Percentiles rank a stretch among this genome's conserved stretches.
phyloP scores from a whole-genome alignment of 495 filamentous ascomycete genomes.

The Parathielavia hyrcaniae region DNA sequence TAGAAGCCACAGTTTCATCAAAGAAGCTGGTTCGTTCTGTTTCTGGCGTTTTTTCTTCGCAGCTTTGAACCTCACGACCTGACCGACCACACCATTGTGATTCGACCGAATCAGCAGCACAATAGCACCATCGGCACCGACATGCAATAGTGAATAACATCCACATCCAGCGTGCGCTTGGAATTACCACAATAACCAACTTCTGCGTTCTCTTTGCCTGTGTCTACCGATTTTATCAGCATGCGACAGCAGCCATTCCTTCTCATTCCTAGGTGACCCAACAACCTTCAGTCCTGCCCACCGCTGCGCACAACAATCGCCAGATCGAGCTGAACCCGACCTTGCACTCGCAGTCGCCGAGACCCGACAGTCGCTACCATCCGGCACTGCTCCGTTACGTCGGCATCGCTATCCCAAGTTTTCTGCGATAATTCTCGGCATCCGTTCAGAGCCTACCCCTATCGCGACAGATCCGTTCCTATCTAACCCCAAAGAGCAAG shows the following conservation, averaged over 20 bases:
- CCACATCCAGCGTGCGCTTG: neutral
- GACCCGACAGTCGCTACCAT: neutral
- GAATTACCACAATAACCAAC: neutral
- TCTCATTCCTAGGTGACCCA: conserved; percentile 2
- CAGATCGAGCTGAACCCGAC: neutral
- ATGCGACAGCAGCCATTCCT: conserved; percentile 8
- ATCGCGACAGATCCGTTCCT: neutral
- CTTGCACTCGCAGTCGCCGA: neutral
- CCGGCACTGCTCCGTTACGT: neutral
- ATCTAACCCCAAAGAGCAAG: neutral
- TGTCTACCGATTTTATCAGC: conserved; percentile 4
- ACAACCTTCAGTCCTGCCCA: neutral
- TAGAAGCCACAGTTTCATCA: too few species aligned
- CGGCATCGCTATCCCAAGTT: neutral
- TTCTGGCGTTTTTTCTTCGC: neutral
- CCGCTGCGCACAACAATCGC: neutral
- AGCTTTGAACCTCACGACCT: too few species aligned
- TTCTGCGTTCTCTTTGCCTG: conserved; percentile 5
- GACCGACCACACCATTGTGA: neutral
- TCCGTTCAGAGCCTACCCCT: neutral
- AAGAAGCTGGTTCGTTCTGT: too few species aligned
- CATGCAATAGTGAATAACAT: conserved; percentile 10
- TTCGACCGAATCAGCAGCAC: neutral
- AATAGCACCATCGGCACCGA: neutral
- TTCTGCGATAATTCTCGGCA: neutral